These are phyloP conservation scores for Phytophthora cactorum DNA, from an alignment of 352 stramenopile genomes.

Conservation along the genomic window DNA sequence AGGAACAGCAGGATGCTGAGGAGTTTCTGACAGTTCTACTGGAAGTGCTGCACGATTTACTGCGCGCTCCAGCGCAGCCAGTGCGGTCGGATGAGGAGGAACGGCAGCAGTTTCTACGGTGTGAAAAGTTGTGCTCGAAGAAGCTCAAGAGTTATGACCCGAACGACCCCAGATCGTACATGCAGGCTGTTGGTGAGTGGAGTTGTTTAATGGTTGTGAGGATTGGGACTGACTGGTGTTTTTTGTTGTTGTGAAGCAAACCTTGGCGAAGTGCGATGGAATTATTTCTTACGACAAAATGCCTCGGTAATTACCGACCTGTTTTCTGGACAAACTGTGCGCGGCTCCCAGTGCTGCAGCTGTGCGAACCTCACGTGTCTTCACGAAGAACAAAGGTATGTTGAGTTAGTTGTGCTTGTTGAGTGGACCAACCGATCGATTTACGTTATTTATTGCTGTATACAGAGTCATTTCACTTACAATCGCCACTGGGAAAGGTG, in stretches of 20 bases:
- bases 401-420: background rate
- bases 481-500: slow-evolving; percentile 44
- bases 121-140: slow-evolving; percentile 31
- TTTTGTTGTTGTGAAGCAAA: slow-evolving; percentile 38
- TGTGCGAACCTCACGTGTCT: slow-evolving; percentile 75
- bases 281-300: slow-evolving; percentile 62
- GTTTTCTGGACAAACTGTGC: slow-evolving; percentile 80
- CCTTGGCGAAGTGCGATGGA: slow-evolving; percentile 67
- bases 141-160: slow-evolving; percentile 41
- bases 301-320: slow-evolving; percentile 71
- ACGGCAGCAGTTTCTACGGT: slow-evolving; percentile 25
- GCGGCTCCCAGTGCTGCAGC: slow-evolving; percentile 76
- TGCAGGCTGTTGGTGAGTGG: slow-evolving; percentile 60
- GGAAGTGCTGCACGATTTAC: slow-evolving; percentile 69
- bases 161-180: slow-evolving; percentile 65
- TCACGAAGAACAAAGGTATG: slow-evolving; percentile 62
- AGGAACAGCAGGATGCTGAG: slow-evolving; percentile 87
- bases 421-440: background rate
- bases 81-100: slow-evolving; percentile 28
- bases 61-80: slow-evolving; percentile 32
- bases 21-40: slow-evolving; percentile 79
- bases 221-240: too few species aligned
- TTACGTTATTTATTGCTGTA: slow-evolving; percentile 11
- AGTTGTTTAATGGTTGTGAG: background rate
- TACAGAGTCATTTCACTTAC: slow-evolving; percentile 68